Evolutionary conservation across 345 rosid genomes (phyloP).

Genomic region (Raphanus sativus): DNA sequence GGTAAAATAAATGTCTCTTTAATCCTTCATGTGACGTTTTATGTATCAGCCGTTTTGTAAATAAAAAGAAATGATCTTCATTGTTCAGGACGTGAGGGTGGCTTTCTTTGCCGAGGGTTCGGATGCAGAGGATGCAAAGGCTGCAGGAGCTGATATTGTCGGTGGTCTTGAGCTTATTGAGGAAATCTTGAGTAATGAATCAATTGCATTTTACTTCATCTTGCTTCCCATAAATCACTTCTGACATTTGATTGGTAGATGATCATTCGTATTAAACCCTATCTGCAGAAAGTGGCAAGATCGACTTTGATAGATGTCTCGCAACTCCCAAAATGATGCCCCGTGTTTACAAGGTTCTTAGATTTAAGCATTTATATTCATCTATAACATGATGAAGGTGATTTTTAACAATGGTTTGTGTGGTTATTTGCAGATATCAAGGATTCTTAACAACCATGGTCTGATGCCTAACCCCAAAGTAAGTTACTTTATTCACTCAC

Average conservation of each 20-base stretch:
- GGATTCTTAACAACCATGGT: slow-evolving; percentile 83
- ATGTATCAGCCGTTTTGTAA: neutral
- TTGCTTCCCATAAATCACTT: neutral
- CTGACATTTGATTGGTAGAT: neutral
- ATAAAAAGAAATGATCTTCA: neutral
- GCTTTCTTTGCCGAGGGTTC: slow-evolving; percentile 92
- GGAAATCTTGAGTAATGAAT: slow-evolving; percentile 63
- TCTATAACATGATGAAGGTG: slow-evolving; percentile 6
- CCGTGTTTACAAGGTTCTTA: slow-evolving; percentile 73
- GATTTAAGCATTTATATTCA: neutral
- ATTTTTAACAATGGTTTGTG: neutral
- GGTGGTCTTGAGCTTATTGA: slow-evolving; percentile 89
- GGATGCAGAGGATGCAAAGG: slow-evolving; percentile 96
- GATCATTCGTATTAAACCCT: neutral
- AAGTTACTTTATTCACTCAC: slow-evolving; percentile 34
- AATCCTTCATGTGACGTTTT: neutral
- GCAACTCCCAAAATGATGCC: slow-evolving; percentile 76
- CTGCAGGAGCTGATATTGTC: slow-evolving; percentile 94
- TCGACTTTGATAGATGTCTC: slow-evolving; percentile 79
- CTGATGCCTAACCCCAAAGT: slow-evolving; percentile 91
- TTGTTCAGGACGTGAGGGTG: slow-evolving; percentile 71
- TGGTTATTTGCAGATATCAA: slow-evolving; percentile 60
- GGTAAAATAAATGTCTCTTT: slow-evolving; percentile 45
- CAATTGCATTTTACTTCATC: neutral
- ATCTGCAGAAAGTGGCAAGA: slow-evolving; percentile 80